Evolutionary conservation across 228 moss, liverwort and hornwort species (phyloP).

Genomic region (Sphagnum magellanicum): DNA sequence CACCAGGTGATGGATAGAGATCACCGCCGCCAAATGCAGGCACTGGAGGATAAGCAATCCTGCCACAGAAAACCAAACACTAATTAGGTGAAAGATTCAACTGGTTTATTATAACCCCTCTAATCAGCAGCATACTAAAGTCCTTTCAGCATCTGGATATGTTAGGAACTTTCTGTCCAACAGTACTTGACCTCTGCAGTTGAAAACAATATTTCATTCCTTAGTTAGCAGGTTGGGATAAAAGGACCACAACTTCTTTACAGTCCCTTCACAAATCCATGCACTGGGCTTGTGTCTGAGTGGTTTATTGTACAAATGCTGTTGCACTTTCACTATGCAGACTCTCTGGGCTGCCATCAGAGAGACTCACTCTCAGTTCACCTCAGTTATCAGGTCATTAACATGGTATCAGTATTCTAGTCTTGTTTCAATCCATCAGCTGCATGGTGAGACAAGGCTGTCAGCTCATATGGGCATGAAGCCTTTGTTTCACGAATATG

Average conservation of each 20-base stretch:
- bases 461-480: too few species aligned
- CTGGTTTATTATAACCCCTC: not conserved
- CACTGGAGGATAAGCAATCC: slow-evolving; percentile 26
- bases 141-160: too few species aligned
- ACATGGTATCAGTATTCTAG: too few species aligned
- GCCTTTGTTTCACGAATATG: too few species aligned
- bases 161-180: not conserved
- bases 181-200: not conserved
- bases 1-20: slow-evolving; percentile 50
- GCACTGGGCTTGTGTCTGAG: not conserved
- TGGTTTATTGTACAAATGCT: not conserved
- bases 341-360: too few species aligned
- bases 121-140: not conserved
- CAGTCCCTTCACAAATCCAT: too few species aligned
- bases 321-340: too few species aligned
- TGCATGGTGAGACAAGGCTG: too few species aligned
- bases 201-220: not conserved
- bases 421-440: too few species aligned
- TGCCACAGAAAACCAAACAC: slow-evolving; percentile 4
- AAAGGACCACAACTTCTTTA: not conserved
- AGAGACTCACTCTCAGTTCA: too few species aligned
- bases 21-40: slow-evolving; percentile 49
- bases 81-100: not conserved
- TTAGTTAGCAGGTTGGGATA: not conserved
- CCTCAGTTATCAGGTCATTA: too few species aligned